A percentile compares a stretch with the other conserved stretches of the same genome.
Evolutionary conservation across 2,329 filamentous ascomycete species (phyloP).

Genomic region (Fusarium circinatum): DNA sequence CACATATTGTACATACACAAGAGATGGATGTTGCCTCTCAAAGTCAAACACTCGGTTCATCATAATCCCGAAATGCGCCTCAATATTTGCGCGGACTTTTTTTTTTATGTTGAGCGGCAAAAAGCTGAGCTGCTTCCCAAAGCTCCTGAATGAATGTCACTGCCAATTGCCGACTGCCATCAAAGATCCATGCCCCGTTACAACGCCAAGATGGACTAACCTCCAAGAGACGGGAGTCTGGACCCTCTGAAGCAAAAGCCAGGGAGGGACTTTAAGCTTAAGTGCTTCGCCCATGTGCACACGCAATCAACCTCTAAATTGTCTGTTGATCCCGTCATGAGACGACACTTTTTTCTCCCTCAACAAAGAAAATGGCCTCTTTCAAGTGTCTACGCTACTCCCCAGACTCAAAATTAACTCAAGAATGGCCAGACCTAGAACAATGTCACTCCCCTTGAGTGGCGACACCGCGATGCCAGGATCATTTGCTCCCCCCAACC

Average conservation of each 20-base stretch:
- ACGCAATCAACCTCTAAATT: slow-evolving; percentile 24
- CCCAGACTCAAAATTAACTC: not conserved
- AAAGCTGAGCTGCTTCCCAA: not conserved
- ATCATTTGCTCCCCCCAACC: slow-evolving; percentile 21
- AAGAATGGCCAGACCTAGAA: slow-evolving; percentile 1
- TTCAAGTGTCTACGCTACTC: not conserved
- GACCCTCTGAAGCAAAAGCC: slow-evolving; percentile 10
- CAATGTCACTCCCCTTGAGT: slow-evolving; percentile 13
- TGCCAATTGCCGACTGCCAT: not conserved
- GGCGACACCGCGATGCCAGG: slow-evolving; percentile 31
- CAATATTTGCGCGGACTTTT: not conserved
- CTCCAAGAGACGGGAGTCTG: not conserved
- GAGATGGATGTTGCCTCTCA: not conserved
- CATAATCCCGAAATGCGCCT: slow-evolving; percentile 12
- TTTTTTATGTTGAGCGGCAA: not conserved
- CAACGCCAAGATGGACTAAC: slow-evolving; percentile 26
- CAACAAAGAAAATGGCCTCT: not conserved
- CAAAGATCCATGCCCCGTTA: not conserved
- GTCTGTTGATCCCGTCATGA: not conserved
- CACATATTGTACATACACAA: not conserved
- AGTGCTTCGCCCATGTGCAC: slow-evolving; percentile 31
- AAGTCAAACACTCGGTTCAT: not conserved
- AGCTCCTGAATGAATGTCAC: not conserved
- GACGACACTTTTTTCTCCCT: not conserved
- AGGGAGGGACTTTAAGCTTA: slow-evolving; percentile 32